These are phyloP conservation scores for Thuidium tamariscinum DNA, from an alignment of 225 moss, liverwort and hornwort species.

Conservation along the genomic window DNA sequence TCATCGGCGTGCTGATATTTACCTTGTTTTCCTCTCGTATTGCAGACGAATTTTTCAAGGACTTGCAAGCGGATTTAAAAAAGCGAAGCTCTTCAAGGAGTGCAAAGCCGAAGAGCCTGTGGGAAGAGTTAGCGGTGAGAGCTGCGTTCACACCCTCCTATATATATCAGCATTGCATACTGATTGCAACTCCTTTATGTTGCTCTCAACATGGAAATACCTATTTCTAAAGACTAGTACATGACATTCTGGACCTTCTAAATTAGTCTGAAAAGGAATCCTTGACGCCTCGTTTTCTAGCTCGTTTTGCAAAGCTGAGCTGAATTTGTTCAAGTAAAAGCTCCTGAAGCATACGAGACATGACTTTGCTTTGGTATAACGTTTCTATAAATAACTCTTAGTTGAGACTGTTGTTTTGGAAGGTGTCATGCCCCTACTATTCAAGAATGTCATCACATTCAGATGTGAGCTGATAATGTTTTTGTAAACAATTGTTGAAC, in stretches of 20 bases:
- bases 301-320: not conserved
- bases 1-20: slow-evolving; percentile 7
- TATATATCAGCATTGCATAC: not conserved
- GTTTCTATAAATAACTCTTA: not conserved
- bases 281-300: not conserved
- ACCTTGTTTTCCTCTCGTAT: slow-evolving; percentile 1
- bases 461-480: not conserved
- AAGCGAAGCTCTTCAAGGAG: slow-evolving; percentile 32
- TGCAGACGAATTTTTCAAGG: slow-evolving; percentile 92
- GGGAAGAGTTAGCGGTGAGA: slow-evolving; percentile 95
- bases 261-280: not conserved
- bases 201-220: not conserved
- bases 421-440: not conserved
- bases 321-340: not conserved
- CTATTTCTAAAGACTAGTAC: not conserved
- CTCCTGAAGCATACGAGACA: not conserved
- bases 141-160: not conserved
- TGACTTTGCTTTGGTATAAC: not conserved
- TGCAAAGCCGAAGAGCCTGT: slow-evolving; percentile 76
- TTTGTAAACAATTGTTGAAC: not conserved
- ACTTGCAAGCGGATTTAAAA: slow-evolving; percentile 56
- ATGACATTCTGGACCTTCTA: not conserved
- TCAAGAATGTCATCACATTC: not conserved
- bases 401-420: not conserved
- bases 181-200: not conserved